phyloP scores from a whole-genome alignment of 495 filamentous ascomycete genomes.

The Neurospora sp. region DNA sequence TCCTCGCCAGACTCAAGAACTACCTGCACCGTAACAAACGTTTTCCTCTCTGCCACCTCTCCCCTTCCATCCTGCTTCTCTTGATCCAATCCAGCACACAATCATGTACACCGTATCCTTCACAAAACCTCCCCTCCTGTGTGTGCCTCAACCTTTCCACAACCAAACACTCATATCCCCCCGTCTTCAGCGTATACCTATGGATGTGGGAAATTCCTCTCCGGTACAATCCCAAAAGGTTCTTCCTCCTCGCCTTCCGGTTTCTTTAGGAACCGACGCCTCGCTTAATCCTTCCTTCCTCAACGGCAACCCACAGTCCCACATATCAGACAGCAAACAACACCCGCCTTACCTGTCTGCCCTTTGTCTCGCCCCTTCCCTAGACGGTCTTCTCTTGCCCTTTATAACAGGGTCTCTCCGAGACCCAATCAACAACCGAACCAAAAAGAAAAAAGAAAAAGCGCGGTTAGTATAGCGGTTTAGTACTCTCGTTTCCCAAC shows the following conservation, averaged over 20 bases:
- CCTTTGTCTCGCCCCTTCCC: too few relatives aligned
- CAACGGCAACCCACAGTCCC: neutral
- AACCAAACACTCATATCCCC: slow-evolving; percentile 5
- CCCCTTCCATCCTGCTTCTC: neutral
- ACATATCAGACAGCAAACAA: too few relatives aligned
- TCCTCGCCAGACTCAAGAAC: too few relatives aligned
- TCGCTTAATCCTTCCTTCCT: slow-evolving; percentile 5
- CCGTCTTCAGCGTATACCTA: slow-evolving; percentile 3
- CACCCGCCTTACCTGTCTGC: too few relatives aligned
- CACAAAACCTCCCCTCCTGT: neutral
- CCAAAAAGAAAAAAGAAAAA: neutral
- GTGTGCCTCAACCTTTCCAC: slow-evolving; percentile 1
- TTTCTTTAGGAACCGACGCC: neutral
- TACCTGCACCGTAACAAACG: slow-evolving; percentile 1
- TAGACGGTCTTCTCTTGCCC: too few relatives aligned
- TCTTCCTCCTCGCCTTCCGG: neutral
- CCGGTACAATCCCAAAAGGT: slow-evolving; percentile 6
- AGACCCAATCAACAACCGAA: neutral
- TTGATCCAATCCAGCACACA: slow-evolving; percentile 2
- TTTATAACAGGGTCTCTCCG: neutral
- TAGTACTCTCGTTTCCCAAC: neutral
- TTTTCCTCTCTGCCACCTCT: neutral
- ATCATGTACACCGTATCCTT: slow-evolving; percentile 2
- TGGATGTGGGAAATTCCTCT: slow-evolving; percentile 13
- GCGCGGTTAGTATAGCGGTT: neutral